These are phyloP conservation scores for Blastobotrys americana DNA, from an alignment of 805 yeast genomes.

Conservation along the genomic window DNA sequence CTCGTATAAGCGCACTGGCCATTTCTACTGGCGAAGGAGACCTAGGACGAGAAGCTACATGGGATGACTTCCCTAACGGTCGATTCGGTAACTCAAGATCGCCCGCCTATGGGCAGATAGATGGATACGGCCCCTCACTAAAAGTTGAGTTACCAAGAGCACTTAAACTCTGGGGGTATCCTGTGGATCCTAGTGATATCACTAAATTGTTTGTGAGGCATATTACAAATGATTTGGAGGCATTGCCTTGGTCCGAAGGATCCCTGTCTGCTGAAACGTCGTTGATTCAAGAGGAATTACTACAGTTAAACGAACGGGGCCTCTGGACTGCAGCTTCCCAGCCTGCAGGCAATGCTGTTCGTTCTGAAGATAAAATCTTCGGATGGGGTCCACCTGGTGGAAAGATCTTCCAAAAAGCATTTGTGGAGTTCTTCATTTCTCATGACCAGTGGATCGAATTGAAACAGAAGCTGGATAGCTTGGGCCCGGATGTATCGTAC, in stretches of 20 bases:
- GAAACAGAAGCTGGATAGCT: slow-evolving; percentile 43
- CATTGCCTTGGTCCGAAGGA: slow-evolving; percentile 87
- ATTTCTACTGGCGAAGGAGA: slow-evolving; percentile 81
- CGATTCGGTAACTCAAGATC: slow-evolving; percentile 92
- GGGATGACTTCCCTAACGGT: slow-evolving; percentile 98
- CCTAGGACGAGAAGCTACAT: slow-evolving; percentile 80
- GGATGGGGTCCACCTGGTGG: slow-evolving; percentile 99
- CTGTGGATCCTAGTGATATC: slow-evolving; percentile 52
- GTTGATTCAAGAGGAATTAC: slow-evolving; percentile 82
- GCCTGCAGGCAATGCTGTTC: slow-evolving; percentile 80
- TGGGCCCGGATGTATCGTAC: slow-evolving; percentile 44
- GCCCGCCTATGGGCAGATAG: slow-evolving; percentile 97
- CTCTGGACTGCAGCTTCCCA: slow-evolving; percentile 90
- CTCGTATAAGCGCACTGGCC: slow-evolving; percentile 46
- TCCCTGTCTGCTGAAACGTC: slow-evolving; percentile 86
- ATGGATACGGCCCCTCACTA: slow-evolving; percentile 91
- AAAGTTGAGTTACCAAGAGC: slow-evolving; percentile 67
- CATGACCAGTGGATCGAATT: slow-evolving; percentile 62
- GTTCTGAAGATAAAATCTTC: slow-evolving; percentile 74
- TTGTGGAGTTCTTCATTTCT: slow-evolving; percentile 82
- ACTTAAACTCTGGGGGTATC: slow-evolving; percentile 72
- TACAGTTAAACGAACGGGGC: slow-evolving; percentile 65
- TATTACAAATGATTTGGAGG: slow-evolving; percentile 64
- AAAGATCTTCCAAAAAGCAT: slow-evolving; percentile 82
- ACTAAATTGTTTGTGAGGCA: slow-evolving; percentile 62